Evolutionary conservation across 306 rosid genomes (phyloP), one percentile per base, ranked within the genome.

Genomic region (Hylodesmum podocarpum): DNA sequence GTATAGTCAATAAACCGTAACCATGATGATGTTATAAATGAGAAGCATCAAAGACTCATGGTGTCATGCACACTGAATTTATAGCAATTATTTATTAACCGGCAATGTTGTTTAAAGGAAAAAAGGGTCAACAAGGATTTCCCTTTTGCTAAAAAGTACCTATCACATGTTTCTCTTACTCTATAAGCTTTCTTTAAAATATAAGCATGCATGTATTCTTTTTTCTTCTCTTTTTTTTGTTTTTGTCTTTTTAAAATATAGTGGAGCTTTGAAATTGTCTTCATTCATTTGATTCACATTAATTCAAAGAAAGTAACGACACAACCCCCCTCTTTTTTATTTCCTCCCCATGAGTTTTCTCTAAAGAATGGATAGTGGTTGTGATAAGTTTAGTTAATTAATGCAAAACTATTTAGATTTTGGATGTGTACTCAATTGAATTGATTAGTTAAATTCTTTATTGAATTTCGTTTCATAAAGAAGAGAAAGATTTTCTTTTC

Each of bases 191-290:
- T 39, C 54, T 73, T 31, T 67, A 73, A 78, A 72, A 28, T 59
- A 67, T 73, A 67, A 73, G 69, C 69, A 67, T 78, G 83, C 78
- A 73, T 41, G 55, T 64, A 58, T 75, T 67, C n/a, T n/a, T n/a
- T n/a, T n/a, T n/a, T n/a, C n/a, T 68, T 47, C 15, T 39, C 6
- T 62, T 46, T 27, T 43, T 10, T 66, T 8, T 14, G 3, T 15
- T 24, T 16, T 10, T 8, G 16, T 28, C n/a, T 53, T 31, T 51
- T 3, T 65, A 22, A 66, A 34, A 28, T 58, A 13, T 25, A 37
- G 31, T 37, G 66, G 77, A 44, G 72, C 39, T 72, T 78, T 66
- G 54, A 82, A 82, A 2, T 77, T 55, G 53, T 41, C 66, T 21
- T 66, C 68, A 72, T 24, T 36, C 33, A 51, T 39, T 71, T 61